These are phyloP conservation scores for Physaria fendleri DNA, from an alignment of 345 rosid species.

Conservation along the genomic window DNA sequence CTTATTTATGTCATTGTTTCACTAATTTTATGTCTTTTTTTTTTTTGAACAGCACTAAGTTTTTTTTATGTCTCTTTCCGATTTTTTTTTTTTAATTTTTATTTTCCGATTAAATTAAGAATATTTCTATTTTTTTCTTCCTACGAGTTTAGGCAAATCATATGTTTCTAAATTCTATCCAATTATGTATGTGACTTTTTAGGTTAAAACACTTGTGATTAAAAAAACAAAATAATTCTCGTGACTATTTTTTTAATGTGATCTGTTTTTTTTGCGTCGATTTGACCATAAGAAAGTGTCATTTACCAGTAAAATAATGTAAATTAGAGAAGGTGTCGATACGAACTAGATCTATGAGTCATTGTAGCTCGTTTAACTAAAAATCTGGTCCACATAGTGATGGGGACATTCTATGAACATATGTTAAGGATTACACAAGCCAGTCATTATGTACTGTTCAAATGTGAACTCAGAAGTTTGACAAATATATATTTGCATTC, in stretches of 20 bases:
- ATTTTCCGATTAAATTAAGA: not conserved
- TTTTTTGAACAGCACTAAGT: too few species aligned
- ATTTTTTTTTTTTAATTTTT: not conserved
- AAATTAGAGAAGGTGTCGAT: constrained; percentile 9
- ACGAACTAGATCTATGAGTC: constrained; percentile 8
- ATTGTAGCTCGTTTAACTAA: not conserved
- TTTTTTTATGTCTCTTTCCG: too few species aligned
- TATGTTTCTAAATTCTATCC: not conserved
- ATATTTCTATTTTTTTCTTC: not conserved
- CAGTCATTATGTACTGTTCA: constrained; percentile 3
- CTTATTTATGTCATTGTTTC: constrained; percentile 5
- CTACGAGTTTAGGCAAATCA: not conserved
- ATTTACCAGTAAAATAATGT: constrained; percentile 2
- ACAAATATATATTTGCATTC: not conserved
- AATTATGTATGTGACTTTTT: too few species aligned
- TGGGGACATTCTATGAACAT: not conserved
- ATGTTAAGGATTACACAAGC: not conserved
- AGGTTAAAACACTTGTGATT: too few species aligned
- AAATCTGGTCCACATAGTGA: not conserved
- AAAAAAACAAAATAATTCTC: too few species aligned
- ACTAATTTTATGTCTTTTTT: not conserved
- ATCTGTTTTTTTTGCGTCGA: constrained; percentile 1
- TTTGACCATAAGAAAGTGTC: not conserved
- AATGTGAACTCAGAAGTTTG: not conserved
- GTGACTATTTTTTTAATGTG: not conserved